Evolutionary conservation across 2,329 filamentous ascomycete species (phyloP).

Genomic region (Trematosphaeria pertusa): DNA sequence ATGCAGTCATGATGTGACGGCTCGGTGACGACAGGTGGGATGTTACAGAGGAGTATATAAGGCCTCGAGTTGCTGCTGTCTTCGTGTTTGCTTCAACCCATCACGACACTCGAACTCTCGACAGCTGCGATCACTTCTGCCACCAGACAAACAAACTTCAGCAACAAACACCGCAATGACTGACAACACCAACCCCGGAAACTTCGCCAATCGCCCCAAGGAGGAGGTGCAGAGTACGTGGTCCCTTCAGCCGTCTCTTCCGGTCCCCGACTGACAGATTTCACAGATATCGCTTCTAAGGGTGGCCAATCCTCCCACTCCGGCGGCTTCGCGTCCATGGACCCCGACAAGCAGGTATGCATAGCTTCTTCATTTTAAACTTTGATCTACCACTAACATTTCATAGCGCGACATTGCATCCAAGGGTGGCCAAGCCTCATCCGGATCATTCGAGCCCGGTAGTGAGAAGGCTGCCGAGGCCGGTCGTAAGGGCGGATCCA

Average conservation of each 20-base stretch:
- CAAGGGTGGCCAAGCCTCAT: constrained; percentile 60
- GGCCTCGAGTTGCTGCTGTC: too few relatives aligned
- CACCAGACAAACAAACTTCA: not conserved
- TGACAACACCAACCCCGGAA: constrained; percentile 56
- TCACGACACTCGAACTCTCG: too few relatives aligned
- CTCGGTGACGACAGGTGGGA: constrained; percentile 5
- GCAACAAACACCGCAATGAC: constrained; percentile 21
- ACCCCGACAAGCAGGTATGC: constrained; percentile 41
- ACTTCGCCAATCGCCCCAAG: constrained; percentile 59
- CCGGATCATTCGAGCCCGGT: constrained; percentile 62
- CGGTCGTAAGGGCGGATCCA: constrained; percentile 59
- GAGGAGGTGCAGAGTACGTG: constrained; percentile 50
- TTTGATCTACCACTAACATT: constrained; percentile 4
- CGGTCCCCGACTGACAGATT: constrained; percentile 23
- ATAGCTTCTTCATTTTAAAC: not conserved
- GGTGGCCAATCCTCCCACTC: constrained; percentile 49
- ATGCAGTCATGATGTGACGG: not conserved
- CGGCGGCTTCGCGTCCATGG: constrained; percentile 48
- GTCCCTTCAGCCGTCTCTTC: constrained; percentile 26
- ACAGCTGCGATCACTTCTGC: too few relatives aligned
- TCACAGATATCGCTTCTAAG: constrained; percentile 50
- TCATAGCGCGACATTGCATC: constrained; percentile 62
- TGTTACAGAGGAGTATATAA: too few relatives aligned
- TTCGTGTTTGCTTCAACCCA: too few relatives aligned
- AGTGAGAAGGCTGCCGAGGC: constrained; percentile 61